Percentiles rank a stretch among this genome's conserved stretches.
Evolutionary conservation across 768 basidiomycete genomes (phyloP).

Genomic region (Amylocystis lapponica): DNA sequence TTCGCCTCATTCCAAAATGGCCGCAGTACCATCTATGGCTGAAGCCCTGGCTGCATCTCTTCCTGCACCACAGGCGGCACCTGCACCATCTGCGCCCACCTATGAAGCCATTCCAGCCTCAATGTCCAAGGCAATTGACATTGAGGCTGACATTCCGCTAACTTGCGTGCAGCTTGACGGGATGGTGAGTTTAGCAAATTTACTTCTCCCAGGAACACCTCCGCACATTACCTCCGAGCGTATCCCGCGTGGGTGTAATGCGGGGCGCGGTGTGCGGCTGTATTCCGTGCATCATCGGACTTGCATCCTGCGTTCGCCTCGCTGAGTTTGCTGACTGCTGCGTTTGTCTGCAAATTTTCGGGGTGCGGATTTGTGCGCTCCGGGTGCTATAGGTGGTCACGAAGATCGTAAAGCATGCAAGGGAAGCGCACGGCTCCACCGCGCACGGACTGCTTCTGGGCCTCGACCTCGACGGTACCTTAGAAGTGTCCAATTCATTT

Average conservation of each 20-base stretch:
- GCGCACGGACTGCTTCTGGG: slow-evolving; percentile 86
- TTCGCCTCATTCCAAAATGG: slow-evolving; percentile 15
- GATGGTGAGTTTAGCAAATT: slow-evolving; percentile 53
- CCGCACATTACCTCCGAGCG: neutral
- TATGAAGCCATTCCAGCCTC: slow-evolving; percentile 89
- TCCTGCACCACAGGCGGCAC: slow-evolving; percentile 57
- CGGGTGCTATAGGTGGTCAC: slow-evolving; percentile 63
- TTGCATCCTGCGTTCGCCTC: neutral
- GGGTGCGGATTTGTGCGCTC: slow-evolving; percentile 2
- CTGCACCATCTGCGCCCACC: slow-evolving; percentile 56
- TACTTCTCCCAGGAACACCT: neutral
- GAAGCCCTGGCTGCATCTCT: slow-evolving; percentile 84
- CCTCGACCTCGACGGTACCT: slow-evolving; percentile 83
- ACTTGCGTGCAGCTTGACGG: slow-evolving; percentile 80
- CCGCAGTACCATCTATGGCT: slow-evolving; percentile 70
- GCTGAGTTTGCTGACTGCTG: neutral
- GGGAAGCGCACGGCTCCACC: slow-evolving; percentile 66
- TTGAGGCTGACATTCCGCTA: slow-evolving; percentile 84
- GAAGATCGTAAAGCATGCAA: slow-evolving; percentile 90
- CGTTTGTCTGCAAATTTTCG: neutral
- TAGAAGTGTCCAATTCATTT: slow-evolving; percentile 91
- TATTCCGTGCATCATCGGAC: neutral
- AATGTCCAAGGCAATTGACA: slow-evolving; percentile 90
- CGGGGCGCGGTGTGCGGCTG: neutral
- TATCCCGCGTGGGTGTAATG: neutral